Evolutionary conservation across 306 rosid genomes (phyloP).

Genomic region (Quercus robur): DNA sequence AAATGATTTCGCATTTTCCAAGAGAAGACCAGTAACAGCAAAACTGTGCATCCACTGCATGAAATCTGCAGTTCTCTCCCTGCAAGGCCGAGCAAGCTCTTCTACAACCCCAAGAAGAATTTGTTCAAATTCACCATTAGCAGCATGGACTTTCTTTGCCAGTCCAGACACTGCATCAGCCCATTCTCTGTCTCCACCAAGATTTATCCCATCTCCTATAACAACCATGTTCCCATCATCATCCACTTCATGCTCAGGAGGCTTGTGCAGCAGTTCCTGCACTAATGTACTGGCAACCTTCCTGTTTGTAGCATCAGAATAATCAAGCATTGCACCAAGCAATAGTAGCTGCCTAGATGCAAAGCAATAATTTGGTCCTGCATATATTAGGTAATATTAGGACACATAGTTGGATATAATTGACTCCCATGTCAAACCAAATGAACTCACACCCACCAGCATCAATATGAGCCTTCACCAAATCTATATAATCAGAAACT

Average conservation of each 20-base stretch:
- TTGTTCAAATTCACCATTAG: slow-evolving; percentile 85
- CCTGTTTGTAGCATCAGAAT: slow-evolving; percentile 81
- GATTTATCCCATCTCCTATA: slow-evolving; percentile 87
- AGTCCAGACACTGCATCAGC: slow-evolving; percentile 72
- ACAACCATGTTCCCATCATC: slow-evolving; percentile 74
- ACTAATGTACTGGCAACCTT: slow-evolving; percentile 74
- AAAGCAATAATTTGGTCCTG: slow-evolving; percentile 80
- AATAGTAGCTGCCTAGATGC: slow-evolving; percentile 83
- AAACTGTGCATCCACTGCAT: slow-evolving; percentile 93
- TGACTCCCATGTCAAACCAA: slow-evolving; percentile 8
- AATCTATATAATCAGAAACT: slow-evolving; percentile 69
- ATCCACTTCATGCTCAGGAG: slow-evolving; percentile 80
- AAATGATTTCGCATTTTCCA: slow-evolving; percentile 71
- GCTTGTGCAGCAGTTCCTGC: slow-evolving; percentile 74
- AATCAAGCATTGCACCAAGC: slow-evolving; percentile 86
- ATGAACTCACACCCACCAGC: slow-evolving; percentile 56
- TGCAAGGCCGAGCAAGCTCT: slow-evolving; percentile 80
- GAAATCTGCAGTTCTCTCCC: slow-evolving; percentile 85
- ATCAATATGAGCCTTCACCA: slow-evolving; percentile 73
- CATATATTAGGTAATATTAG: slow-evolving; percentile 12
- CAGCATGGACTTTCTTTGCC: slow-evolving; percentile 77
- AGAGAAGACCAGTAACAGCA: slow-evolving; percentile 70
- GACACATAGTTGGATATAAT: neutral
- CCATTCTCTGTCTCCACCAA: slow-evolving; percentile 96
- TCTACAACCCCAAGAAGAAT: slow-evolving; percentile 63